Evolutionary conservation across 2,329 filamentous ascomycete species (phyloP).

Genomic region (Chaetomiaceae sp.): DNA sequence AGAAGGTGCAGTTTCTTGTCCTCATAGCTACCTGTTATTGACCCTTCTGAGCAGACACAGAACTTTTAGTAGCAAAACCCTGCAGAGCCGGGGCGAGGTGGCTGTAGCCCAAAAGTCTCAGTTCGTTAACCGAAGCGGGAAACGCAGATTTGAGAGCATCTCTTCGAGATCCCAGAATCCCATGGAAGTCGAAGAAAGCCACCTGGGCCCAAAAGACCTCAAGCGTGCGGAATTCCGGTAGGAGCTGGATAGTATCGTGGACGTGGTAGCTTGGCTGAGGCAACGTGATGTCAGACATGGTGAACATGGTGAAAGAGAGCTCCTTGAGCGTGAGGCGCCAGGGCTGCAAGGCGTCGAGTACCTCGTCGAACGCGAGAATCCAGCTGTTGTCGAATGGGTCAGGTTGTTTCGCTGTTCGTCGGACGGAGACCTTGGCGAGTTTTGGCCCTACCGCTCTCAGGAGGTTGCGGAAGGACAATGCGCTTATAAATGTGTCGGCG

Average conservation of each 20-base stretch:
- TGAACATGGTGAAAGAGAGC: not conserved
- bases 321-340: not conserved
- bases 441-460: not conserved
- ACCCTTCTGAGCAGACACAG: too few relatives aligned
- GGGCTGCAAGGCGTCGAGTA: not conserved
- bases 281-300: not conserved
- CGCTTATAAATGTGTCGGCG: not conserved
- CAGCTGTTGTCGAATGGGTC: not conserved
- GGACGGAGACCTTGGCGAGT: conserved; percentile 1
- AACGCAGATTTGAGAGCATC: not conserved
- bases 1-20: too few relatives aligned
- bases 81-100: not conserved
- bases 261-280: not conserved
- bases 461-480: not conserved
- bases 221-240: not conserved
- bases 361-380: not conserved
- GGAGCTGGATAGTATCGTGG: not conserved
- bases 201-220: not conserved
- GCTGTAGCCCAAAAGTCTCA: not conserved
- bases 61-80: too few relatives aligned
- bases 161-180: not conserved
- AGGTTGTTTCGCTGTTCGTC: not conserved
- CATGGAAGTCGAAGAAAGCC: not conserved
- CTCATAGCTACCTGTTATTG: too few relatives aligned
- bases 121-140: not conserved